Percentiles rank a stretch among this genome's conserved stretches.
phyloP scores from a whole-genome alignment of 2,329 filamentous ascomycete genomes.

The Daldinia eschscholtzii region DNA sequence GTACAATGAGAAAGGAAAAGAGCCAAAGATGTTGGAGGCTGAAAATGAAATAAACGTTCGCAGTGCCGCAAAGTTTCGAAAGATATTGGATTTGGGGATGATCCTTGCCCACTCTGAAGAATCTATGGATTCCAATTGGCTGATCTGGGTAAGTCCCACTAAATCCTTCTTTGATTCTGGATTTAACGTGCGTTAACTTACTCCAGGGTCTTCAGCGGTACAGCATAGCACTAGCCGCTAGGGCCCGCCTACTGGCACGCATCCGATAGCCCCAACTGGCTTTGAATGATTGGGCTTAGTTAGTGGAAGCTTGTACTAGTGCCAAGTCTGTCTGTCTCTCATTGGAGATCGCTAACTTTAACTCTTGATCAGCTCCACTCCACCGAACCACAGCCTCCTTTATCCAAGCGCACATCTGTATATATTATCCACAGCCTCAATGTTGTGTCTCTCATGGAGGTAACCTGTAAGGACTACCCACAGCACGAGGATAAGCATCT shows the following conservation, averaged over 20 bases:
- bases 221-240: slow-evolving; percentile 22
- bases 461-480: not conserved
- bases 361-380: not conserved
- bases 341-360: not conserved
- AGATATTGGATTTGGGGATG: slow-evolving; percentile 20
- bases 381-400: not conserved
- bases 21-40: slow-evolving; percentile 25
- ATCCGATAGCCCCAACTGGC: slow-evolving; percentile 4
- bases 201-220: slow-evolving; percentile 15
- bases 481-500: not conserved
- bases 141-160: not conserved
- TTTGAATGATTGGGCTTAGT: slow-evolving; percentile 11
- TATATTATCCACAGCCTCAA: slow-evolving; percentile 5
- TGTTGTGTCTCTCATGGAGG: not conserved
- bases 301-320: not conserved
- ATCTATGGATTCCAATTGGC: not conserved
- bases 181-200: not conserved
- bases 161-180: slow-evolving; percentile 15
- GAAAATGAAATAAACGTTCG: slow-evolving; percentile 29
- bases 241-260: slow-evolving; percentile 37
- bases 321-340: not conserved
- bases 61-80: slow-evolving; percentile 15
- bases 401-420: slow-evolving; percentile 1
- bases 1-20: slow-evolving; percentile 8
- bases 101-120: slow-evolving; percentile 6